These are phyloP conservation scores for Cryomyces minteri DNA, from an alignment of 495 filamentous ascomycete genomes.

Conservation along the genomic window DNA sequence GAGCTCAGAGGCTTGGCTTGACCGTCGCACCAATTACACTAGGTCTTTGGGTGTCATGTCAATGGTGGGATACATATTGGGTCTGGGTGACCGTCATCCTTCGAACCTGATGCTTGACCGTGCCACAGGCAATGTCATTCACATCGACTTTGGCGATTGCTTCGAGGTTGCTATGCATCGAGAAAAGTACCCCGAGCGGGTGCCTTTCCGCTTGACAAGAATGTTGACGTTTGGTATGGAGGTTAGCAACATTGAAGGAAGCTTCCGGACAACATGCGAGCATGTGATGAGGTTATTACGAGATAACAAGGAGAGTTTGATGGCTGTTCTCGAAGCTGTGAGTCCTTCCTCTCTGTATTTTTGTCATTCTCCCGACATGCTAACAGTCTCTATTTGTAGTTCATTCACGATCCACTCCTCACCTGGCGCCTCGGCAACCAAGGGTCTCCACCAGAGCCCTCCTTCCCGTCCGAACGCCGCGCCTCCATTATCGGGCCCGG, in stretches of 20 bases:
- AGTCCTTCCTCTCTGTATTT: slow-evolving; percentile 23
- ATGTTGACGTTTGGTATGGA: slow-evolving; percentile 99
- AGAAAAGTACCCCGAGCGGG: slow-evolving; percentile 95
- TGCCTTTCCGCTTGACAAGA: slow-evolving; percentile 89
- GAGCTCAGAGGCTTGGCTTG: slow-evolving; percentile 93
- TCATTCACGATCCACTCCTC: slow-evolving; percentile 94
- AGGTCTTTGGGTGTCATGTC: slow-evolving; percentile 96
- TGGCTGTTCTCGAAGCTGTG: slow-evolving; percentile 96
- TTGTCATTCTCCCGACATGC: not conserved
- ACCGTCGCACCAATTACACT: slow-evolving; percentile 92
- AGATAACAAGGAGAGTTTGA: slow-evolving; percentile 93
- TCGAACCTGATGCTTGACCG: slow-evolving; percentile 95
- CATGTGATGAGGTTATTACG: slow-evolving; percentile 94
- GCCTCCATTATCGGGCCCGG: slow-evolving; percentile 49
- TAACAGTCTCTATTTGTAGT: slow-evolving; percentile 26
- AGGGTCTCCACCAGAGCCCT: slow-evolving; percentile 59
- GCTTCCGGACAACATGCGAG: slow-evolving; percentile 92
- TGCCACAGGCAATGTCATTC: slow-evolving; percentile 86
- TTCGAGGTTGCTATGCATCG: slow-evolving; percentile 99
- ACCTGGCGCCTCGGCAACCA: slow-evolving; percentile 89
- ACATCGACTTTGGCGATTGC: slow-evolving; percentile 98
- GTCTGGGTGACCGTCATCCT: slow-evolving; percentile 87
- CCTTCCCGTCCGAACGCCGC: slow-evolving; percentile 59
- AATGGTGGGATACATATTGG: slow-evolving; percentile 99
- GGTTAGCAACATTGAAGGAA: slow-evolving; percentile 96